Conservation (phyloP, 352 stramenopile genomes). For the Blastocystis sp. region DNA sequence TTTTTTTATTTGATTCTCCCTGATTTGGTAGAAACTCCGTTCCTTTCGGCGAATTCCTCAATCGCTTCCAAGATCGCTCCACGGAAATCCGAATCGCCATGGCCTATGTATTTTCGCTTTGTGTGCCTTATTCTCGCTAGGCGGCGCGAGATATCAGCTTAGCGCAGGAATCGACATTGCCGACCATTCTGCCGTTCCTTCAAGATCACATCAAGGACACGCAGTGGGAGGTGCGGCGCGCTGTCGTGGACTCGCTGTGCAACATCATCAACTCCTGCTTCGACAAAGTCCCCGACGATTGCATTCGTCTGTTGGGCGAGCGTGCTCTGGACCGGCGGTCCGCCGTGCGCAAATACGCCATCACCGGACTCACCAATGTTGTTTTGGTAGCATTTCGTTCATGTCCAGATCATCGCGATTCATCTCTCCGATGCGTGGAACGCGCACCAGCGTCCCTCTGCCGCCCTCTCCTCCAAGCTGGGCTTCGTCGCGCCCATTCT, state of each 20-base stretch:
- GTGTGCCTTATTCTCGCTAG: not conserved
- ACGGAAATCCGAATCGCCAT: not conserved
- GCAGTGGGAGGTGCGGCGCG: conserved; percentile 11
- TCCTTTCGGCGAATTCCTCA: conserved; percentile 16
- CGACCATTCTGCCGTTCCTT: not conserved
- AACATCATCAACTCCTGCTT: not conserved
- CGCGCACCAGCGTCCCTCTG: not conserved
- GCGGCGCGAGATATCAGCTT: not conserved
- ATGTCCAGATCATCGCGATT: not conserved
- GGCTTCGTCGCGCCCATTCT: not conserved
- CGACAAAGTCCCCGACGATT: not conserved
- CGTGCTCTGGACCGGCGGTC: not conserved
- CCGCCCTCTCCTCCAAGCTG: not conserved
- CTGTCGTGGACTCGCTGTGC: not conserved
- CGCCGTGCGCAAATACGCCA: conserved; percentile 10
- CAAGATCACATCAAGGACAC: not conserved
- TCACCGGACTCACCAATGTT: conserved; percentile 7
- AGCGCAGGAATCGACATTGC: not conserved
- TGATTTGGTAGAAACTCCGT: not conserved
- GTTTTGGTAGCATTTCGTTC: not conserved
- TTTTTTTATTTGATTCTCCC: not conserved
- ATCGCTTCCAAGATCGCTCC: not conserved
- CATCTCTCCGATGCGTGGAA: conserved; percentile 9
- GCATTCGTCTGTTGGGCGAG: not conserved
- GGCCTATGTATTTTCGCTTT: not conserved